Conservation (phyloP, 371 early-diverging fungal genomes). For the Mortierella polycephala region DNA sequence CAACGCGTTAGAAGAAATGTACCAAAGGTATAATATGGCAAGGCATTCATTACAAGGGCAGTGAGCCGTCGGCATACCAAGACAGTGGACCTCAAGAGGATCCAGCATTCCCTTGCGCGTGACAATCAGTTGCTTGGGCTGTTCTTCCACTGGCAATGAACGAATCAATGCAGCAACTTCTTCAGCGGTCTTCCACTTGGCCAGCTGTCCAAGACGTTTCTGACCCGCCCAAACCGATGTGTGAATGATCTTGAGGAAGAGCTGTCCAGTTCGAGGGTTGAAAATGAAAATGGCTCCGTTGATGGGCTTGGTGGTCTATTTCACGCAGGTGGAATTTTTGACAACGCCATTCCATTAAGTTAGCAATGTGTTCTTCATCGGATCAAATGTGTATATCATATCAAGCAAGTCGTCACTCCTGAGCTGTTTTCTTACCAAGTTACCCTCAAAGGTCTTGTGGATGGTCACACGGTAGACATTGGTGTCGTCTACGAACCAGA, state of each 20-base stretch:
- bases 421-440: conserved; percentile 66
- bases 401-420: conserved; percentile 18
- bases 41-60: too few species aligned
- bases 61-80: conserved; percentile 22
- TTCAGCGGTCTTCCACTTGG: conserved; percentile 99
- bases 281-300: conserved; percentile 99
- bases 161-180: conserved; percentile 99
- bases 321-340: not conserved
- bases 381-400: conserved; percentile 1
- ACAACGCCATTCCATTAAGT: not conserved
- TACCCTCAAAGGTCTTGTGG: conserved; percentile 99
- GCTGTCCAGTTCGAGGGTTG: conserved; percentile 98
- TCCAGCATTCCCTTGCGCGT: conserved; percentile 99
- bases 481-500: conserved; percentile 99
- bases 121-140: conserved; percentile 98
- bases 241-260: conserved; percentile 99
- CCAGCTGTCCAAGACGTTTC: conserved; percentile 97
- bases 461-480: conserved; percentile 99
- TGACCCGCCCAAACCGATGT: conserved; percentile 99
- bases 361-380: not conserved
- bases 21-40: not conserved
- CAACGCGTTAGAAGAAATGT: not conserved
- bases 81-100: conserved; percentile 95
- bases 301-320: conserved; percentile 92
- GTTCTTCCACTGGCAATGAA: conserved; percentile 98